Evolutionary conservation across 2,329 filamentous ascomycete species (phyloP), one percentile per base, ranked within the genome.

Genomic region (Rhynchosporium agropyri): DNA sequence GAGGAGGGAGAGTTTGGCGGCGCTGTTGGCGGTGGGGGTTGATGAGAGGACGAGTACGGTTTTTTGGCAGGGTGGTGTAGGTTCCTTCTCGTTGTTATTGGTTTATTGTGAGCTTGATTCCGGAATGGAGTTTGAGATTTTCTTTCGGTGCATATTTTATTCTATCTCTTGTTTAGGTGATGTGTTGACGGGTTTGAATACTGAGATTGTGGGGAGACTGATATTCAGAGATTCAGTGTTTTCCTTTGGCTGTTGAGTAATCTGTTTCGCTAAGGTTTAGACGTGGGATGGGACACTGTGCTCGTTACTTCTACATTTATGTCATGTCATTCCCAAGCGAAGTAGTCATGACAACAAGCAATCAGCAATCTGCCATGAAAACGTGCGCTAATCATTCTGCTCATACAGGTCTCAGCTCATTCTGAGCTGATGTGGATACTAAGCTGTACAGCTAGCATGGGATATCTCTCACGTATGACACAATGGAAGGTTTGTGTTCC

Each of bases 391-490:
- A 43, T 15, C 13, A 42, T 43, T 15, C 29, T 46, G 20, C 9
- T 12, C 10, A 36, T 1, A 33, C 29, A 91, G 86, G 87, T 93
- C 2, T 81, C 87, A 20, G 87, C 88, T 53, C 95, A 98, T 77
- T 80, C 90, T 3, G 93, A 98, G 76, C 82, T 99, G 67, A 96
- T 97, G 90, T 99, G 95, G 95, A 92, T 98, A 73, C 79, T 99
- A 65, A 94, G 91, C 73, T 97, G 93, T 69, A 90, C 90, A 58
- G 91, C 95, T 29, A 94, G 91, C 4, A 92, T 95, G 76, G 95
- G 95, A 45, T 96, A 97, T 77, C 80, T 99, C n/a, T 89, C 89
- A 9, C 84, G 95, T n/a, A 99, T 99, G 95, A 98, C 95, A 33
- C 95, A 98, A 77, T 99, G 95, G 93, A 99, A 99, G 87, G 92